Percentiles rank a stretch among this genome's conserved stretches.
Evolutionary conservation across 352 stramenopile species (phyloP).

Genomic region (Pythium insidiosum): DNA sequence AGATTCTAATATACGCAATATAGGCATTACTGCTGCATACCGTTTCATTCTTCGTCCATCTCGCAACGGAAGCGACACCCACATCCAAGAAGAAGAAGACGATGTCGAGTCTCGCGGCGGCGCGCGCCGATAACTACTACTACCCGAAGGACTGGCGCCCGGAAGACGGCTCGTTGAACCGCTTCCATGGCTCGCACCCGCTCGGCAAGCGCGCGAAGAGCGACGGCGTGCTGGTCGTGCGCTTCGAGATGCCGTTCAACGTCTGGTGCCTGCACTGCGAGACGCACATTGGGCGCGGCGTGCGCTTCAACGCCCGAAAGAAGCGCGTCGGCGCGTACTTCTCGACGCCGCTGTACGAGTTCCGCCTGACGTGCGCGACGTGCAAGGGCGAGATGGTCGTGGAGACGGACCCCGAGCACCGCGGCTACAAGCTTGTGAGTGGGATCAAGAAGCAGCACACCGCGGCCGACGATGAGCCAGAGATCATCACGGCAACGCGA

Average conservation of each 20-base stretch:
- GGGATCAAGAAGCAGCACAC: constrained; percentile 86
- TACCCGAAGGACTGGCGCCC: constrained; percentile 90
- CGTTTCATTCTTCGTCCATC: neutral
- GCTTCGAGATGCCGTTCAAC: constrained; percentile 98
- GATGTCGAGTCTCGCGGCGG: constrained; percentile 95
- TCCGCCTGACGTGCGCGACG: constrained; percentile 89
- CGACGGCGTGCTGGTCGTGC: constrained; percentile 88
- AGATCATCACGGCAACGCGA: neutral
- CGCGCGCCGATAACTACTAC: constrained; percentile 98
- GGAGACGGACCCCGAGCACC: constrained; percentile 92
- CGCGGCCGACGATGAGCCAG: constrained; percentile 13
- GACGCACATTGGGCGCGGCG: constrained; percentile 69
- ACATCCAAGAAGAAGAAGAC: neutral
- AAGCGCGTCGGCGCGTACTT: constrained; percentile 87
- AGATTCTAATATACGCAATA: too few relatives aligned
- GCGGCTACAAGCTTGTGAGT: constrained; percentile 80
- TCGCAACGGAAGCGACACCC: neutral
- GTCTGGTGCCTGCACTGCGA: constrained; percentile 87
- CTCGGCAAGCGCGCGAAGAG: constrained; percentile 74
- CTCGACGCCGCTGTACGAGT: constrained; percentile 91
- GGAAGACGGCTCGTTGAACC: constrained; percentile 80
- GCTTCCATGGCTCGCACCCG: constrained; percentile 68
- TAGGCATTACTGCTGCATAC: too few relatives aligned
- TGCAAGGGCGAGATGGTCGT: constrained; percentile 89
- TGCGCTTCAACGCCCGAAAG: constrained; percentile 97